Evolutionary conservation across 176 grass and related monocot genomes (phyloP), one percentile per base, ranked within the genome.

Genomic region (Ensete glaucum): DNA sequence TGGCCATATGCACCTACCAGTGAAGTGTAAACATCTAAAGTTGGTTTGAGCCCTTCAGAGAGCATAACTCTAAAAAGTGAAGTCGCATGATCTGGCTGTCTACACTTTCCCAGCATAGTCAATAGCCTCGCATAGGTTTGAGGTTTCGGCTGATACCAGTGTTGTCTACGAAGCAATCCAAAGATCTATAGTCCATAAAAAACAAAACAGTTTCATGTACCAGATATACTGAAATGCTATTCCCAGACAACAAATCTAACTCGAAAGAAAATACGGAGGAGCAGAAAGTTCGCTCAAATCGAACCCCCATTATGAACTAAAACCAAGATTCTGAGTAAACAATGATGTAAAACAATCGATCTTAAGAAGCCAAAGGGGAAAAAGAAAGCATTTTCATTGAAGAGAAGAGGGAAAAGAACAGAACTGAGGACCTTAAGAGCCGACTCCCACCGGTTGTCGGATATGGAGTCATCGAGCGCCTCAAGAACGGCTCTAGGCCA

Each of bases 71-170:
- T 73, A 73, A 98, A 98, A 57, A 93, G 88, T 6, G 65, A 65
- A 5, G 81, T 77, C 14, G 94, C 90, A 49, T 76, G 65, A 25
- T 82, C 86, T 1, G 85, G 87, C 85, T 90, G 90, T 59, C 78
- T 69, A 49, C 88, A 98, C 79, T 87, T 98, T 24, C 93, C 93
- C 9, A 97, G 90, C 90, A 97, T 81, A 73, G 87, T 75, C 73
- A 88, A 81, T 10, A 97, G 68, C 71, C 59, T 90, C 22, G 90
- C 90, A 75, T 98, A 93, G 53, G 88, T 93, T 85, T 87, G 88
- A 12, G 90, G 82, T 76, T 76, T 98, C 54, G 90, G 90, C 71
- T 91, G 63, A 75, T 93, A 98, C 94, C 90, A 98, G 9, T 77
- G 71, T 77, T 98, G 94, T 73, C 88, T 93, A 53, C 90, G 83